Evolutionary conservation across 1,139 yeast species (phyloP).

Genomic region (Yamadazyma siamensis): DNA sequence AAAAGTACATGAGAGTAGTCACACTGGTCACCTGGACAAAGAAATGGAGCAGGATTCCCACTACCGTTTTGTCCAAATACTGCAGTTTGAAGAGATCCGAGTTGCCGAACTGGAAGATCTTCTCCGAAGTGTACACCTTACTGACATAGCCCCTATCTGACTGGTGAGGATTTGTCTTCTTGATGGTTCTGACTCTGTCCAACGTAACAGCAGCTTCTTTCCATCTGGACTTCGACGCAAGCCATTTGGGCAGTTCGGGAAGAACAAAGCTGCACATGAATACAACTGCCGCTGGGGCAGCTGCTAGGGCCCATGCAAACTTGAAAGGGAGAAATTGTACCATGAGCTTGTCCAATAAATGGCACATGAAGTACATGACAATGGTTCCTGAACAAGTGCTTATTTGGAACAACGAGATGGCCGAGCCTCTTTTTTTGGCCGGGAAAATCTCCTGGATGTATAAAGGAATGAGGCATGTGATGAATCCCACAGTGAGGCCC

Average conservation of each 20-base stretch:
- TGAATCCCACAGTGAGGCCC: conserved; percentile 31
- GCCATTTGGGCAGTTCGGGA: conserved; percentile 38
- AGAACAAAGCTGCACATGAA: conserved; percentile 16
- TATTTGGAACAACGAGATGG: conserved; percentile 22
- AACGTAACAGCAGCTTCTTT: conserved; percentile 25
- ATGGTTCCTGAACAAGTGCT: conserved; percentile 21
- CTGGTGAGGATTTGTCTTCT: conserved; percentile 7
- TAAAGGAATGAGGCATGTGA: conserved; percentile 28
- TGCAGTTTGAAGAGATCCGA: conserved; percentile 19
- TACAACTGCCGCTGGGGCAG: conserved; percentile 21
- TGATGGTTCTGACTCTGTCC: conserved; percentile 11
- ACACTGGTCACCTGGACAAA: conserved; percentile 26
- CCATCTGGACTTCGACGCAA: conserved; percentile 31
- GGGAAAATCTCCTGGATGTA: conserved; percentile 32
- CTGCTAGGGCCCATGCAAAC: conserved; percentile 24
- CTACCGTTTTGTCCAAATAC: conserved; percentile 19
- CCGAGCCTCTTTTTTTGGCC: conserved; percentile 17
- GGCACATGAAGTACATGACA: conserved; percentile 18
- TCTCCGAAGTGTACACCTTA: conserved; percentile 23
- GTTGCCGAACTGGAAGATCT: conserved; percentile 18
- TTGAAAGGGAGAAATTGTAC: conserved; percentile 18
- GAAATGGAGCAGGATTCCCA: conserved; percentile 23
- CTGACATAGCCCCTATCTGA: conserved; percentile 25
- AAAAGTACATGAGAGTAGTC: conserved; percentile 21
- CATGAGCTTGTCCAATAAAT: conserved; percentile 15